phyloP scores from a whole-genome alignment of 352 stramenopile genomes.

The Phytopythium kandeliae region DNA sequence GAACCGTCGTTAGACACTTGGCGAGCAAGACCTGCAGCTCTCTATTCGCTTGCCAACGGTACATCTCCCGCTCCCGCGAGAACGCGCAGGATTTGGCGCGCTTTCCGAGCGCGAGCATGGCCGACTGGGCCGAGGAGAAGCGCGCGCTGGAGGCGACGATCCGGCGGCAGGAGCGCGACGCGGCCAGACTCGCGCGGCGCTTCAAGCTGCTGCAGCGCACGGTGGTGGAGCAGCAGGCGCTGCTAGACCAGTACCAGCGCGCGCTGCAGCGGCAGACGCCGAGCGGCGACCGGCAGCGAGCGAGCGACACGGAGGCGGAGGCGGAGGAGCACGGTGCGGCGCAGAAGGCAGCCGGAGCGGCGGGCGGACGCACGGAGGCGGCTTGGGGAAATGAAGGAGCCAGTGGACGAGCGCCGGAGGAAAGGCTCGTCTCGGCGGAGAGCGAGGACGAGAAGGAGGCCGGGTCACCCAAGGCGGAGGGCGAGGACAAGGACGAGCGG shows the following conservation, averaged over 20 bases:
- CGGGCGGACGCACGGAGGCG: too few species aligned
- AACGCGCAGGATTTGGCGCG: neutral
- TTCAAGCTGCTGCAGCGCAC: constrained; percentile 64
- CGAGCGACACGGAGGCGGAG: too few species aligned
- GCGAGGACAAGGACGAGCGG: neutral
- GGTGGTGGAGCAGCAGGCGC: constrained; percentile 58
- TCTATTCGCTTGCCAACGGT: too few species aligned
- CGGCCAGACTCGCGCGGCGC: constrained; percentile 29
- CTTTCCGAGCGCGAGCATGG: constrained; percentile 4
- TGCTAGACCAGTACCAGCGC: constrained; percentile 64
- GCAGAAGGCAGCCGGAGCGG: too few species aligned
- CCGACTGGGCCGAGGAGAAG: constrained; percentile 42
- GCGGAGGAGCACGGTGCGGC: neutral
- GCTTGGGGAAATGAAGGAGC: too few species aligned
- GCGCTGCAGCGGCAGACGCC: constrained; percentile 13
- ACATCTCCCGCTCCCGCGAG: too few species aligned
- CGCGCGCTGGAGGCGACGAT: constrained; percentile 40
- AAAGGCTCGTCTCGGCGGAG: too few species aligned
- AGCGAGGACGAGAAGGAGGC: too few species aligned
- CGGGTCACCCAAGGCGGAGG: neutral
- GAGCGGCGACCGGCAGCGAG: too few species aligned
- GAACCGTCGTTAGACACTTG: too few species aligned
- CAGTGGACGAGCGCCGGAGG: too few species aligned
- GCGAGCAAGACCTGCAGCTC: too few species aligned
- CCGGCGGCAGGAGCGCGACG: constrained; percentile 30